Evolutionary conservation across 2,329 filamentous ascomycete genomes (phyloP).

Genomic region (Zasmidium cellare): DNA sequence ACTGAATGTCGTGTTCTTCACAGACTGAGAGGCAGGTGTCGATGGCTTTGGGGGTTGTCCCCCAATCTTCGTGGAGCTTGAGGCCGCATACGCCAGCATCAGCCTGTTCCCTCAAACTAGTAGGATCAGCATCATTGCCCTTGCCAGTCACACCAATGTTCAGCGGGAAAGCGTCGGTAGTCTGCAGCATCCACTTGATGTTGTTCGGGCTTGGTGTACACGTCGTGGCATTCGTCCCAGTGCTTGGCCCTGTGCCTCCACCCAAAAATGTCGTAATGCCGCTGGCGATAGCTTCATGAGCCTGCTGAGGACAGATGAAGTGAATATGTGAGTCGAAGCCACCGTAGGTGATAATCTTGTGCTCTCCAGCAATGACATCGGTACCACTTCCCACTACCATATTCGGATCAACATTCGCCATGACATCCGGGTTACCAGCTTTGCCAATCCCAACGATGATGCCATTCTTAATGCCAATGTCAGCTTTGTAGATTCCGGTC

Average conservation of each 20-base stretch:
- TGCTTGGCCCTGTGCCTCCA: conserved; percentile 89
- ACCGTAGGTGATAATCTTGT: conserved; percentile 86
- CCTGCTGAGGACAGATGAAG: conserved; percentile 93
- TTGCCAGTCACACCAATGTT: conserved; percentile 93
- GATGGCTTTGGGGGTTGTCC: conserved; percentile 84
- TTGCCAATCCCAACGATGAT: conserved; percentile 88
- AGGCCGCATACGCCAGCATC: conserved; percentile 83
- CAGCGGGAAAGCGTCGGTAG: conserved; percentile 75
- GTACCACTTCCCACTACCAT: conserved; percentile 87
- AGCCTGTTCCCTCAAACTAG: conserved; percentile 75
- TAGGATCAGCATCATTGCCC: conserved; percentile 77
- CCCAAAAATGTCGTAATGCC: conserved; percentile 90
- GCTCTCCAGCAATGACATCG: conserved; percentile 87
- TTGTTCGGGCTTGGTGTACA: conserved; percentile 85
- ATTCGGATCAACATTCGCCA: conserved; percentile 77
- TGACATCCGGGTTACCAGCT: conserved; percentile 94
- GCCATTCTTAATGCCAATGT: conserved; percentile 89
- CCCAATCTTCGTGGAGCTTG: conserved; percentile 97
- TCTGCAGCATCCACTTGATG: conserved; percentile 87
- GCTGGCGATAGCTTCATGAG: conserved; percentile 75
- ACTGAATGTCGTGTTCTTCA: conserved; percentile 89
- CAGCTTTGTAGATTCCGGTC: conserved; percentile 92
- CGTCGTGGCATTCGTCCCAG: conserved; percentile 87
- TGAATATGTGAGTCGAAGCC: conserved; percentile 91
- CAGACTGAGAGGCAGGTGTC: conserved; percentile 79